Percentiles rank a stretch among this genome's conserved stretches.
Evolutionary conservation across 257 asterid species (phyloP).

Genomic region (Fraxinus excelsior): DNA sequence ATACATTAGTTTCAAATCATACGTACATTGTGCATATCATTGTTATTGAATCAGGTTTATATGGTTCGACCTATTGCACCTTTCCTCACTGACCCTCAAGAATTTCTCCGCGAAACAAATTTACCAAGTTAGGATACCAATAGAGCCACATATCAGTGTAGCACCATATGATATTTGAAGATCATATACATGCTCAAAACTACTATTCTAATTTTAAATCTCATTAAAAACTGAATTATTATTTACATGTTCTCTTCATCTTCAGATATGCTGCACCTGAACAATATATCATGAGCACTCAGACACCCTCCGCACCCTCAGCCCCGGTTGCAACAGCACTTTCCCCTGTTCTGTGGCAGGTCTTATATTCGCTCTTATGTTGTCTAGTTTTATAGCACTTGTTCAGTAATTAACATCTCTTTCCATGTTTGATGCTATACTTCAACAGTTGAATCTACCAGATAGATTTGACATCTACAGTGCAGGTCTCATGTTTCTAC

Average conservation of each 20-base stretch:
- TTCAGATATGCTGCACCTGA: conserved; percentile 97
- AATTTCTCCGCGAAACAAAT: not conserved
- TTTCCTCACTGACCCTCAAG: not conserved
- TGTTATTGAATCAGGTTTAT: too few species aligned
- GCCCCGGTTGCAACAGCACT: conserved; percentile 95
- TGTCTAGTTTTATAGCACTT: not conserved
- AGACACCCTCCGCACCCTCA: conserved; percentile 97
- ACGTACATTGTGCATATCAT: too few species aligned
- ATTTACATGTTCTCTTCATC: not conserved
- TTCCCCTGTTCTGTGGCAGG: conserved; percentile 99
- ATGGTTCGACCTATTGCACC: not conserved
- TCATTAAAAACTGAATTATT: not conserved
- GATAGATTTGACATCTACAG: conserved; percentile 96
- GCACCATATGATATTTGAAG: not conserved
- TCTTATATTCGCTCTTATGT: conserved; percentile 21
- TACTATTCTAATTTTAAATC: not conserved
- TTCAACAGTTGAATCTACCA: conserved; percentile 81
- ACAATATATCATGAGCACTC: conserved; percentile 98
- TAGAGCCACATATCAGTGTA: not conserved
- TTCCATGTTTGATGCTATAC: conserved; percentile 17
- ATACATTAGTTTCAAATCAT: too few species aligned
- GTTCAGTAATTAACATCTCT: not conserved
- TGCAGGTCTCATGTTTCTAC: conserved; percentile 76
- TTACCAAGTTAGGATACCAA: not conserved
- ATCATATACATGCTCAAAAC: not conserved